Evolutionary conservation across 331 rosid species (phyloP).

Genomic region (Quercus lobata): DNA sequence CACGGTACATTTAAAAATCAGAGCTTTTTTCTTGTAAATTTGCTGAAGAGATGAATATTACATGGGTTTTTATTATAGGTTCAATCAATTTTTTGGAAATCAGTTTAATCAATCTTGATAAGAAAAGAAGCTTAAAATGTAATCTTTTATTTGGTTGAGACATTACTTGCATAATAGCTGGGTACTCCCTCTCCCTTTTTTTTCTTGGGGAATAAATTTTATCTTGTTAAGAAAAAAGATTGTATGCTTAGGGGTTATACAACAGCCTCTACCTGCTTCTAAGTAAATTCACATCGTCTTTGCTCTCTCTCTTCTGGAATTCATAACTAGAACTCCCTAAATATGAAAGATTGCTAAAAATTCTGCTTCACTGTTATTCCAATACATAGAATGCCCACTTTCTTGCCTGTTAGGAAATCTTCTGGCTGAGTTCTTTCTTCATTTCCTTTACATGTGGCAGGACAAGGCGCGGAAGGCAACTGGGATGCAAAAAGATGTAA

Average conservation of each 20-base stretch:
- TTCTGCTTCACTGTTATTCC: background rate
- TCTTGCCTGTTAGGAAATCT: background rate
- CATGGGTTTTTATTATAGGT: no score
- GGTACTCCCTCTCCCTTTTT: no score
- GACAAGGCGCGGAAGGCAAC: constrained; percentile 85
- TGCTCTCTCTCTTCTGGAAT: background rate
- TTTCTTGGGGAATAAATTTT: background rate
- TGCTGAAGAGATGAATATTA: background rate
- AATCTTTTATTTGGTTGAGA: background rate
- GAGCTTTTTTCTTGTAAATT: background rate
- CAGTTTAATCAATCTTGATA: no score
- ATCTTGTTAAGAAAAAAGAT: background rate
- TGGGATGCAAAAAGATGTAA: constrained; percentile 81
- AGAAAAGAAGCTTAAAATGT: background rate
- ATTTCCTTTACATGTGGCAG: constrained; percentile 33
- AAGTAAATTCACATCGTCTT: background rate
- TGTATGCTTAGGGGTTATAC: background rate
- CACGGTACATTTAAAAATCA: background rate
- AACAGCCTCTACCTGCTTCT: background rate
- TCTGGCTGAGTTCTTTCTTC: constrained; percentile 14
- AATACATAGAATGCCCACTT: background rate
- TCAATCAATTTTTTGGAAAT: no score
- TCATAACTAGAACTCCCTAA: background rate
- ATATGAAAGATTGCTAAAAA: background rate
- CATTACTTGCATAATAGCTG: background rate